phyloP scores from a whole-genome alignment of 768 basidiomycete genomes.

The Terana coerulea region DNA sequence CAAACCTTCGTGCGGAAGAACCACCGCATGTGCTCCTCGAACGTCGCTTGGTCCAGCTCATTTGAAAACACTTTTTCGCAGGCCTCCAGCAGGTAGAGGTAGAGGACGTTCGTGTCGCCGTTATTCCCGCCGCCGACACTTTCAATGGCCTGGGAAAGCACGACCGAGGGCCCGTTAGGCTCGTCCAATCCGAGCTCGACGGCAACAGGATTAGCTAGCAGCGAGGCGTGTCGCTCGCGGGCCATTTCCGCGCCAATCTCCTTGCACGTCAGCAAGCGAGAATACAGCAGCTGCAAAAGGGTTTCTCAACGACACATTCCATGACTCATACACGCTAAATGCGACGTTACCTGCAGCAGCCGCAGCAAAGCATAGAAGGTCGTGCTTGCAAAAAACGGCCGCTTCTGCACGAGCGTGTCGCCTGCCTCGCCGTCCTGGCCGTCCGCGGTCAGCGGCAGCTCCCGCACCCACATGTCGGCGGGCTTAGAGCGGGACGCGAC shows the following conservation, averaged over 20 bases:
- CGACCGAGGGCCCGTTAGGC: constrained; percentile 65
- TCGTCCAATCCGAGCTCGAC: constrained; percentile 85
- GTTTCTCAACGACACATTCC: background rate
- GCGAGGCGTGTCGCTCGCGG: constrained; percentile 57
- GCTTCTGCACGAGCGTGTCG: constrained; percentile 30
- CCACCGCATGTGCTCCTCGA: constrained; percentile 95
- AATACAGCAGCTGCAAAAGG: constrained; percentile 79
- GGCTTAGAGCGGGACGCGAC: constrained; percentile 21
- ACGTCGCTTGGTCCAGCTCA: constrained; percentile 87
- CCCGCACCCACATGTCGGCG: constrained; percentile 61
- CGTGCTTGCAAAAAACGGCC: constrained; percentile 85
- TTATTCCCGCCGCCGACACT: constrained; percentile 44
- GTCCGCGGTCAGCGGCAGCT: constrained; percentile 20
- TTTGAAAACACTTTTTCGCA: constrained; percentile 93
- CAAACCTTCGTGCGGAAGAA: constrained; percentile 83
- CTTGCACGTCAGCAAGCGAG: constrained; percentile 83
- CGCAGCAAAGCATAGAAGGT: constrained; percentile 90
- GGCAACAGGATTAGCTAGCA: constrained; percentile 77
- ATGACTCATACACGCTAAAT: constrained; percentile 6
- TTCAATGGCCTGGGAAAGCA: constrained; percentile 65
- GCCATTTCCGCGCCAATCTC: constrained; percentile 71
- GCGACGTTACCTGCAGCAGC: constrained; percentile 72
- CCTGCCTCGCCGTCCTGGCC: constrained; percentile 16
- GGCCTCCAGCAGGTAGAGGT: constrained; percentile 83
- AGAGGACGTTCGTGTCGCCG: constrained; percentile 61